phyloP scores from a whole-genome alignment of 768 basidiomycete genomes.

The Artomyces pyxidatus region DNA sequence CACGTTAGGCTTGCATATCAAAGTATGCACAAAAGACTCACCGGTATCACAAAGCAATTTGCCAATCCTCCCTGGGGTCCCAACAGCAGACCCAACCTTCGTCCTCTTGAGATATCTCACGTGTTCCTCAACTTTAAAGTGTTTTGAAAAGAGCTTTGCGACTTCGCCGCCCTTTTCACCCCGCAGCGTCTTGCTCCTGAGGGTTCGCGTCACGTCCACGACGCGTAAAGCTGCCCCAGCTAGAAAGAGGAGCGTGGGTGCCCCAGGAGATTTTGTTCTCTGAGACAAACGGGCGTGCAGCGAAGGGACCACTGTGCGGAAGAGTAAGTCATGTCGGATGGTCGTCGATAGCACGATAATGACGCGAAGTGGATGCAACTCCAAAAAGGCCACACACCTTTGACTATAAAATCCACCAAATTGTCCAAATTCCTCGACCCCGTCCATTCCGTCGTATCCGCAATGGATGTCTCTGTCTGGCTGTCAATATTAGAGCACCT shows the following conservation, averaged over 20 bases:
- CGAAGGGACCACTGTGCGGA: conserved; percentile 48
- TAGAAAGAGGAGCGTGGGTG: conserved; percentile 81
- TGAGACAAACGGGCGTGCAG: conserved; percentile 67
- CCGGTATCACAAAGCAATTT: conserved; percentile 74
- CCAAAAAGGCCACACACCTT: conserved; percentile 43
- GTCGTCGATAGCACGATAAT: too few relatives aligned
- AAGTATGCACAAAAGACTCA: conserved; percentile 22
- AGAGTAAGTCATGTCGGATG: background rate
- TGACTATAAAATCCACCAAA: conserved; percentile 66
- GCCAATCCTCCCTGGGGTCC: conserved; percentile 86
- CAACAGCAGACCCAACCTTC: conserved; percentile 83
- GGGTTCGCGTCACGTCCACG: conserved; percentile 72
- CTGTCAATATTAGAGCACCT: conserved; percentile 38
- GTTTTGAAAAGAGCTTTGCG: conserved; percentile 92
- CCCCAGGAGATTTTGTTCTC: conserved; percentile 66
- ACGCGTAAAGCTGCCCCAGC: conserved; percentile 88
- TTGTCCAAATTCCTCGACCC: conserved; percentile 63
- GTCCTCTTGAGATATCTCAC: conserved; percentile 75
- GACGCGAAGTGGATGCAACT: too few relatives aligned
- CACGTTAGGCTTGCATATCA: background rate
- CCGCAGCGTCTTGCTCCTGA: conserved; percentile 60
- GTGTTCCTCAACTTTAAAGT: conserved; percentile 87
- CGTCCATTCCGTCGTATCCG: conserved; percentile 70
- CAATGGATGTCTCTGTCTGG: conserved; percentile 61
- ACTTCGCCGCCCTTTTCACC: conserved; percentile 87